phyloP scores from a whole-genome alignment of 106 monocot genomes.

The Apostasia ramifera region DNA sequence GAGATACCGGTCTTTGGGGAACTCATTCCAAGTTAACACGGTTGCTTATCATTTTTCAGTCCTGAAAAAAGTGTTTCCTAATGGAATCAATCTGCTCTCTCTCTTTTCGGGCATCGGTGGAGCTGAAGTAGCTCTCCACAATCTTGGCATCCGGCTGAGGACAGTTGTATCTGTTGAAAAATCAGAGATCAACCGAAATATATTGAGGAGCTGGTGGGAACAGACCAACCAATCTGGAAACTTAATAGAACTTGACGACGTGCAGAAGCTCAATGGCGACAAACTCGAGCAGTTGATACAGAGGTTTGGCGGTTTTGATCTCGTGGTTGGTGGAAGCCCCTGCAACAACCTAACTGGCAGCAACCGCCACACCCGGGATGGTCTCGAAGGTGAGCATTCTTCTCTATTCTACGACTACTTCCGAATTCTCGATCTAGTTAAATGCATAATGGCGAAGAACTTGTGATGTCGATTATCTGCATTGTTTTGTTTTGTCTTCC shows the following conservation, averaged over 20 bases:
- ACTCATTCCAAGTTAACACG: constrained; percentile 60
- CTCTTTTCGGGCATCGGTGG: constrained; percentile 70
- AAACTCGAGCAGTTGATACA: constrained; percentile 24
- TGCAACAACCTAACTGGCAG: constrained; percentile 61
- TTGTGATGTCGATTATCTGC: background rate
- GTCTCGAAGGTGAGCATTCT: constrained; percentile 65
- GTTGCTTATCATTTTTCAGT: constrained; percentile 60
- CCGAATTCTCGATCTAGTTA: constrained; percentile 66
- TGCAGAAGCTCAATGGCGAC: constrained; percentile 32
- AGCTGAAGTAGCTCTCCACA: constrained; percentile 58
- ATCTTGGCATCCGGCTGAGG: constrained; percentile 43
- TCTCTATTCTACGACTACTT: constrained; percentile 69
- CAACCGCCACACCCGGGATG: constrained; percentile 64
- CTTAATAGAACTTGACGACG: constrained; percentile 41
- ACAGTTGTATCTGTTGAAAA: constrained; percentile 53
- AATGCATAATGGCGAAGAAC: constrained; percentile 37
- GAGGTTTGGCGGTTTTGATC: constrained; percentile 7
- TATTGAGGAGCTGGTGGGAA: constrained; percentile 54
- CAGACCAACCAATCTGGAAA: constrained; percentile 44
- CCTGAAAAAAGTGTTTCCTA: constrained; percentile 36
- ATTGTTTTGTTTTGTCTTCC: too few species aligned
- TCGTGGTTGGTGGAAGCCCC: constrained; percentile 6
- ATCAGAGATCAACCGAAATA: constrained; percentile 56
- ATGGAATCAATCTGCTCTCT: constrained; percentile 50
- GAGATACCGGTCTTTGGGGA: constrained; percentile 47